Evolutionary conservation across 2,329 filamentous ascomycete genomes (phyloP).

Genomic region (Fusarium miscanthi): DNA sequence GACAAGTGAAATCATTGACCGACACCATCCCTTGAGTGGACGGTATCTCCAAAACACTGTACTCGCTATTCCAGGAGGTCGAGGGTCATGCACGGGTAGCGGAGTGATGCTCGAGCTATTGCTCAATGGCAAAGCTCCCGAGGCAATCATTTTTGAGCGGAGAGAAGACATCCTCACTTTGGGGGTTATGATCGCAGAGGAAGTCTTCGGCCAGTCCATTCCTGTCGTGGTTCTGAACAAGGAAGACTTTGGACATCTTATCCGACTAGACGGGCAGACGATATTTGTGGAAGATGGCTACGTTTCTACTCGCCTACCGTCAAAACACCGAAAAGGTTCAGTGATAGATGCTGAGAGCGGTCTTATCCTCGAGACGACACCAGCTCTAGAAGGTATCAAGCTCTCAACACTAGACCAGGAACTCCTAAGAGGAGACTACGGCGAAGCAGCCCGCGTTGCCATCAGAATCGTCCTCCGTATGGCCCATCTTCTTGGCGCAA

Average conservation of each 20-base stretch:
- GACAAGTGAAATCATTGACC: slow-evolving; percentile 57
- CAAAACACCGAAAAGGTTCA: neutral
- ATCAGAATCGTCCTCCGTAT: slow-evolving; percentile 31
- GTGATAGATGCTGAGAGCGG: neutral
- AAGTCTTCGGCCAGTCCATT: slow-evolving; percentile 54
- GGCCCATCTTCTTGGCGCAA: slow-evolving; percentile 24
- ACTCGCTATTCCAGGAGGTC: slow-evolving; percentile 57
- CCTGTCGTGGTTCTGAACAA: slow-evolving; percentile 51
- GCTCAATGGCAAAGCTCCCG: slow-evolving; percentile 52
- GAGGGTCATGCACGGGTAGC: slow-evolving; percentile 60
- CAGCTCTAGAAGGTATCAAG: slow-evolving; percentile 30
- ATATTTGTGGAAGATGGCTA: slow-evolving; percentile 17
- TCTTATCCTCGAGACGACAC: slow-evolving; percentile 1
- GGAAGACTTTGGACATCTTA: slow-evolving; percentile 25
- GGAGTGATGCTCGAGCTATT: slow-evolving; percentile 58
- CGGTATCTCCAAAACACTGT: slow-evolving; percentile 47
- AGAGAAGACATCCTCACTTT: slow-evolving; percentile 58
- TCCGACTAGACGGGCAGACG: slow-evolving; percentile 1
- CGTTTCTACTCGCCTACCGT: neutral
- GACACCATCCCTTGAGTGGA: slow-evolving; percentile 55
- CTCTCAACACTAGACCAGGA: slow-evolving; percentile 22
- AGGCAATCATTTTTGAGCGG: slow-evolving; percentile 55
- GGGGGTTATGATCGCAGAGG: slow-evolving; percentile 56
- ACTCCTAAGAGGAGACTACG: slow-evolving; percentile 16
- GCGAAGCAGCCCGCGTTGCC: slow-evolving; percentile 20